These are phyloP conservation scores for Melaleuca quinquenervia DNA, from an alignment of 345 rosid genomes.

Conservation along the genomic window DNA sequence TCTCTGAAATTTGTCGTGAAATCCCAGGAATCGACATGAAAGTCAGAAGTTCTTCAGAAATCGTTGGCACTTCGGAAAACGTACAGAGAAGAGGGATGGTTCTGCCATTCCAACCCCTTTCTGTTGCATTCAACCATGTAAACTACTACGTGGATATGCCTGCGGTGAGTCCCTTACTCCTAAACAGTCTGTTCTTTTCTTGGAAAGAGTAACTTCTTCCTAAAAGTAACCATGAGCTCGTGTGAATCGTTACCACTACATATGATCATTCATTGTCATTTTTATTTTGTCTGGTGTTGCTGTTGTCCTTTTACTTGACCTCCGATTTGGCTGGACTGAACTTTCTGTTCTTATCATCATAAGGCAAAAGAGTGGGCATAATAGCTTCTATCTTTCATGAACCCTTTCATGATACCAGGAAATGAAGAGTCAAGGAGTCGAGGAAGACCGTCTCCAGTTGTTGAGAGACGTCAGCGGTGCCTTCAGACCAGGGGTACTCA, in stretches of 20 bases:
- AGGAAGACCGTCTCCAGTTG: constrained; percentile 57
- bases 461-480: constrained; percentile 60
- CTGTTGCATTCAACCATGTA: constrained; percentile 56
- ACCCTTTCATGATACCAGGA: constrained; percentile 24
- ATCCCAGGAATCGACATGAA: not conserved
- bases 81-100: constrained; percentile 55
- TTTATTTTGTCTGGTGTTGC: not conserved
- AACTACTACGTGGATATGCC: constrained; percentile 84
- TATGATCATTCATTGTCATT: not conserved
- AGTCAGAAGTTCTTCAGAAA: constrained; percentile 4
- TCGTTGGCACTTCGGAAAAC: not conserved
- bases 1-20: not conserved
- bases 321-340: not conserved
- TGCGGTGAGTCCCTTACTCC: constrained; percentile 27
- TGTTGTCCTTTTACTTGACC: not conserved
- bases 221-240: not conserved
- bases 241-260: not conserved
- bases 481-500: constrained; percentile 68
- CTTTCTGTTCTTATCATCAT: not conserved
- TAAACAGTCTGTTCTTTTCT: not conserved
- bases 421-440: constrained; percentile 61
- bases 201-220: not conserved
- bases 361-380: not conserved
- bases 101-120: constrained; percentile 74
- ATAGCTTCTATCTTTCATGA: not conserved